These are phyloP conservation scores for Boletellus ananiceps DNA, from an alignment of 768 basidiomycete species.

Conservation along the genomic window DNA sequence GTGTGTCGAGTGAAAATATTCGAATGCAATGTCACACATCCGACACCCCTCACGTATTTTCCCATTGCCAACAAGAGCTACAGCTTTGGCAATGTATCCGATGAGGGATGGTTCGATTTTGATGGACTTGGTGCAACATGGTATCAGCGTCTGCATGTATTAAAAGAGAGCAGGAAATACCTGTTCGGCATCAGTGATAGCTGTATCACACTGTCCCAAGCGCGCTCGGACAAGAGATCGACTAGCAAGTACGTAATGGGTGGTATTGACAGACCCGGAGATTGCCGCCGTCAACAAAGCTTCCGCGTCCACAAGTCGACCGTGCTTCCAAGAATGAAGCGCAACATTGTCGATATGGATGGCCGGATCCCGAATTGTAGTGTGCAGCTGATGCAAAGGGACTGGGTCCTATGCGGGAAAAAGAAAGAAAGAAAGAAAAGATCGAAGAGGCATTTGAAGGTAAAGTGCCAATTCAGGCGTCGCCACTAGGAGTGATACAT, in stretches of 20 bases:
- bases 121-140: neutral
- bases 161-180: neutral
- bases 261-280: too few relatives aligned
- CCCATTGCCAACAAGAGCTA: neutral
- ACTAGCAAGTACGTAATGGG: neutral
- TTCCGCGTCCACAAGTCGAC: neutral
- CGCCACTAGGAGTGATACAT: too few relatives aligned
- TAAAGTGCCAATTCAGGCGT: too few relatives aligned
- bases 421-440: too few relatives aligned
- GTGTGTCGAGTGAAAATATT: neutral
- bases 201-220: neutral
- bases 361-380: neutral
- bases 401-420: neutral
- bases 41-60: neutral
- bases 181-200: slow-evolving; percentile 2
- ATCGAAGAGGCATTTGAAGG: too few relatives aligned
- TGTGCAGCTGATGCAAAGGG: neutral
- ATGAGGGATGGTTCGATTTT: neutral
- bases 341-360: neutral
- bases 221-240: slow-evolving; percentile 6
- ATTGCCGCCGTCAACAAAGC: neutral
- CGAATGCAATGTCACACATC: slow-evolving; percentile 1
- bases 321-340: neutral
- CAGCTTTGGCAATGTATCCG: slow-evolving; percentile 4
- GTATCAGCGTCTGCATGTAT: neutral